Base-by-base conservation (phyloP, 768 basidiomycete genomes). In the Peribolospora kevripleyi region DNA sequence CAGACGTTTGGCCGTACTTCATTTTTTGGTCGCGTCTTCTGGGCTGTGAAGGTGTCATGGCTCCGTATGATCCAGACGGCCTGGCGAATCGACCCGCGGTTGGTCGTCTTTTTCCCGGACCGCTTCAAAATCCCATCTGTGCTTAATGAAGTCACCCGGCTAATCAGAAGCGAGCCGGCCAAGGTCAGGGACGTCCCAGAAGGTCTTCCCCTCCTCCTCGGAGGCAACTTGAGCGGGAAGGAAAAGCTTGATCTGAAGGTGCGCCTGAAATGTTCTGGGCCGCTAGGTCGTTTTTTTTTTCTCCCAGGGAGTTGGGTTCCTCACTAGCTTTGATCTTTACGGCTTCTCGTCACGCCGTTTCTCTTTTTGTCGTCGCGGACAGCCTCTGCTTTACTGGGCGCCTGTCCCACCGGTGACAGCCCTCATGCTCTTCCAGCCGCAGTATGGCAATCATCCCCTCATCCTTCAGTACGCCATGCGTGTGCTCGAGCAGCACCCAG, bases 401-500 rank as follows among this genome's bases (percentile, higher is more conserved):
- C 78, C 87, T 14, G 81, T 88, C 10, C 80, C 91, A 3, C 87
- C 68, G 0, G 67, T 69, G 0, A 63, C 66, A 1, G 69, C 70
- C 0, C 61, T 71, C 10, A 14, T 82, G 64, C 70, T 69, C 62
- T 93, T 95, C 66, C 84, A 88, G 65, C 78, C 76, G 39, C 77
- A 78, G 54, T 90, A 81, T 66, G 74, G 78, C 59, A 84, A 77
- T 61, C 80, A 97, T 63, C 82, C 91, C 0, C 66, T 84, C 42
- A 68, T 93, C 42, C 70, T 97, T 25, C 93, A 98, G 79, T 97
- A 95, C 65, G 90, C 90, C 0, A 86, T 97, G 68, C 76, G 90
- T 47, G 88, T 90, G 1, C 70, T 98, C 47, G 87, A 87, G 65
- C 84, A 91, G 65, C 88, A 97, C 64, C 84, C 88, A 0, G 85